These are phyloP conservation scores for Ziziphus jujuba DNA, from an alignment of 306 rosid genomes.

Conservation along the genomic window DNA sequence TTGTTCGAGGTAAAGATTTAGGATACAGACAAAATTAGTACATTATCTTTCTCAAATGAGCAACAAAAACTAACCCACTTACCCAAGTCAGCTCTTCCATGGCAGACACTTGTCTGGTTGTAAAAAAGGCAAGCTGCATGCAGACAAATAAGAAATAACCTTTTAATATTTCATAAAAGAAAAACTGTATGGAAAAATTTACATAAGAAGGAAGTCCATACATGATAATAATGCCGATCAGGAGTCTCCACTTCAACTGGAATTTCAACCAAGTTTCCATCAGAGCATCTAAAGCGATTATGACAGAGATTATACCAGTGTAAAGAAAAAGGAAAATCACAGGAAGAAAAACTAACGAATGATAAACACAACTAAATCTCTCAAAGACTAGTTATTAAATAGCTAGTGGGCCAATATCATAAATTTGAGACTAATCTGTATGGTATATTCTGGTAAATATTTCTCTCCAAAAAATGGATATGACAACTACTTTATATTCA, in stretches of 20 bases:
- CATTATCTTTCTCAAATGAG: no score
- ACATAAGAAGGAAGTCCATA: slow-evolving; percentile 28
- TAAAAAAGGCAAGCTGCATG: slow-evolving; percentile 85
- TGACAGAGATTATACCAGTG: not conserved
- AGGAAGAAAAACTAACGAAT: not conserved
- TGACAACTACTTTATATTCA: not conserved
- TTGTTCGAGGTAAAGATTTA: no score
- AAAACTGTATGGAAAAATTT: slow-evolving; percentile 1
- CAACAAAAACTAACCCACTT: slow-evolving; percentile 15
- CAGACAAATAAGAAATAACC: slow-evolving; percentile 15
- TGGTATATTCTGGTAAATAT: no score
- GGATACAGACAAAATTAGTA: no score
- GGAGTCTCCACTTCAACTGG: slow-evolving; percentile 97
- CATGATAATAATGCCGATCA: slow-evolving; percentile 93
- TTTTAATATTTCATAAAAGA: not conserved
- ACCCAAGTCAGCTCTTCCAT: slow-evolving; percentile 92
- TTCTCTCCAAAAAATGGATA: not conserved
- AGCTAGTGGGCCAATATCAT: no score
- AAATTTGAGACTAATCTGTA: no score
- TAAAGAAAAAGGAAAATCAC: not conserved
- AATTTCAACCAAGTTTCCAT: slow-evolving; percentile 71
- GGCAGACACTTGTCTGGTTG: slow-evolving; percentile 64
- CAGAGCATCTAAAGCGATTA: slow-evolving; percentile 53
- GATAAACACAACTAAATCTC: not conserved
- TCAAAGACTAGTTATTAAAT: no score